These are phyloP conservation scores for Uronychia setigera DNA, from an alignment of 73 alveolate genomes.

Conservation along the genomic window DNA sequence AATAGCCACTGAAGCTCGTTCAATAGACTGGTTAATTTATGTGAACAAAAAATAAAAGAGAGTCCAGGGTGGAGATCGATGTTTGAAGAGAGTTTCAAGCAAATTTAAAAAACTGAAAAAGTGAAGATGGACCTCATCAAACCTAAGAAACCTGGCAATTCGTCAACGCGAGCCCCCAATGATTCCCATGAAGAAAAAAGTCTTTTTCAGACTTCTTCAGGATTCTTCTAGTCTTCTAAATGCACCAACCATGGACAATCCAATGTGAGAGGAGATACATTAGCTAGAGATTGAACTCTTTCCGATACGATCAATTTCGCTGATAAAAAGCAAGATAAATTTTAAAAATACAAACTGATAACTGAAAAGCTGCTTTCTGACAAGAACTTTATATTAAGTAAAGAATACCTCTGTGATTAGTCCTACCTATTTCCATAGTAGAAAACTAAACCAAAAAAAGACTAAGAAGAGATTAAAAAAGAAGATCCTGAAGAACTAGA, in stretches of 20 bases:
- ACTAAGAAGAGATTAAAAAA: too few species aligned
- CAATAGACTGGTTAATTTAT: neutral
- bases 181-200: neutral
- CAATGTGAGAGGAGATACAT: too few species aligned
- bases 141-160: too few species aligned
- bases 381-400: neutral
- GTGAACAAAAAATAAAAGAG: neutral
- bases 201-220: neutral
- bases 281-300: too few species aligned
- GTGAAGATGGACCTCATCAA: too few species aligned
- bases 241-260: too few species aligned
- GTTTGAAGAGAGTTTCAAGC: neutral
- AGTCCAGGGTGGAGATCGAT: neutral
- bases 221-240: neutral
- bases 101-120: neutral
- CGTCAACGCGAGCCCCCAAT: too few species aligned
- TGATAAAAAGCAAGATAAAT: too few species aligned
- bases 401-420: neutral
- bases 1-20: neutral
- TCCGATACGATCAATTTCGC: too few species aligned
- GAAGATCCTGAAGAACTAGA: too few species aligned
- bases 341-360: neutral
- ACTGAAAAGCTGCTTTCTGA: neutral
- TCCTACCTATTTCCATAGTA: too few species aligned
- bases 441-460: too few species aligned